Base-by-base conservation (phyloP, 352 stramenopile species). In the Globisporangium viniferum region DNA sequence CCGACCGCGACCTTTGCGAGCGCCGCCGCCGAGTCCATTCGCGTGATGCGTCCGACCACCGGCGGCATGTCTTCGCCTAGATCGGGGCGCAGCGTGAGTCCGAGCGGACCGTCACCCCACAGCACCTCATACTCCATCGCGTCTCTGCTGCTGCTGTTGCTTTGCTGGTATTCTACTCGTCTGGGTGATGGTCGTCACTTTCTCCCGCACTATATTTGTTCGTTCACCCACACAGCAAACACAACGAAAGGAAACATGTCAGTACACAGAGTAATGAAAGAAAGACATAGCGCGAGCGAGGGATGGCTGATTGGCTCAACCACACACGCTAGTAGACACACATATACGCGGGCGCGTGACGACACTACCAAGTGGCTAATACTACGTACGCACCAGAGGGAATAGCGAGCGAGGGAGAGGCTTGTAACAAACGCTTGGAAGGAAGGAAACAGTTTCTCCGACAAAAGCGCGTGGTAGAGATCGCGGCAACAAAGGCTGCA, bases 81-180 rank as follows among this genome's bases (percentile, higher is more conserved):
- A 59, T 96, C 88, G 12, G 88, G 82, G 18, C 88, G 86, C 51
- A 96, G 77, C 68, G 86, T 96, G 67, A 96, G 78, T 8, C 88
- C 88, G 55, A 96, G 62, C 20, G 86, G 84, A 2, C 88, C 88
- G 60, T 94, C 88, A 67, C 87, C 87, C 88, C 88, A 96, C 61
- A 81, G 77, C 64, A 96, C 86, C 68, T 96, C 85, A 73, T 96
- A 96, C 77, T 96, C 88, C 88, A 95, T 95, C 58, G 58, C 49
- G 56, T 15, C 56, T 51, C 18, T 24, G 44, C 33, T 31, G 18
- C 8, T 60, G 31, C 2, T 31, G 18, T 29, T 60, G 41, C 9
- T 49, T n/a, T 22, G 41, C 3, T 18, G 18, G 22, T 22, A 51
- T 51, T 6, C 44, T 51, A 51, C 6, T 51, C 44, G 44, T 5